Evolutionary conservation across 106 monocot species (phyloP), one percentile per base, ranked within the genome.

Genomic region (Dendrobium officinale): DNA sequence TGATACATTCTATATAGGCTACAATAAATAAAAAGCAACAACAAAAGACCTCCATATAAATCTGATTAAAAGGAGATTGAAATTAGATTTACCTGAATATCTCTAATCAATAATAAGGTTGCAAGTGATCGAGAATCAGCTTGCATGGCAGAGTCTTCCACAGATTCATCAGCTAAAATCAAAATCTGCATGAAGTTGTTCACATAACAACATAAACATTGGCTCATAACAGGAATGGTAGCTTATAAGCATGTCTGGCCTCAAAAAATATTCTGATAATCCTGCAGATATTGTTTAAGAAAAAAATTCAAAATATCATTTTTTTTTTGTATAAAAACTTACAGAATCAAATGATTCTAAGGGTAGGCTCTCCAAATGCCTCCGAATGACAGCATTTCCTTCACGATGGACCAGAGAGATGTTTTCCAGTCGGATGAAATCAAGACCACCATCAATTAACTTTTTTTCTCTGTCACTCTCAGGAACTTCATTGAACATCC

Each of bases 61-160:
- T 13, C 26, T 5, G 24, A 24, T 66, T 33, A 70, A 70, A 70
- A 15, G 15, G 4, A 33, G 70, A 26, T 51, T 24, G 27, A 49
- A 27, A 9, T 76, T 76, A 77, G 11, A 79, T 51, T 40, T 82
- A 84, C 91, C 91, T 91, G 91, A 67, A 91, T 91, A 86, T 91
- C 91, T 80, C 91, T 88, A 74, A 91, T 91, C 5, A 91, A 70
- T 79, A 91, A 83, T 72, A 91, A 83, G 11, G 91, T 91, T 51
- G 91, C 91, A 77, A 91, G 91, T 48, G 91, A 91, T 61, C 91
- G 81, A 70, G 91, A 91, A 86, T 91, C 91, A 81, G 91, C 91
- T 88, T 91, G 91, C 77, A 91, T 82, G 55, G 91, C 91, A 77
- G 91, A 91, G 43, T 91, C 91, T 82, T 91, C 91, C 55, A 91